Conservation (phyloP, 2,329 filamentous ascomycete genomes). For the Apiospora saccharicola region DNA sequence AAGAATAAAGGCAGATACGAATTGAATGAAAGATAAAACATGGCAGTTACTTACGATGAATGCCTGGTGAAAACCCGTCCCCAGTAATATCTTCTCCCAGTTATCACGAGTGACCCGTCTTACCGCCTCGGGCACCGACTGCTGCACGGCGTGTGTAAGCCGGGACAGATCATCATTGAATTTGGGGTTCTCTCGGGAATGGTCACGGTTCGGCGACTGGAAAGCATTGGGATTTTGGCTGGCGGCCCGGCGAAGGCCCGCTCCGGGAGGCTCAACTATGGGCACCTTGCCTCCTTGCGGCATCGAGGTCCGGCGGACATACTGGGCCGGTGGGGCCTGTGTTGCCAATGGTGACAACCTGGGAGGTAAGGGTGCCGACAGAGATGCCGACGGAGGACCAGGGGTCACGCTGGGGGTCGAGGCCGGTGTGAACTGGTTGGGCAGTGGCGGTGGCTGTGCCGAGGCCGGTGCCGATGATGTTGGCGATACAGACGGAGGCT, state of each 20-base stretch:
- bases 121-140: slow-evolving; percentile 53
- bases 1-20: background rate
- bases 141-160: slow-evolving; percentile 49
- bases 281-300: slow-evolving; percentile 28
- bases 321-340: background rate
- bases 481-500: background rate
- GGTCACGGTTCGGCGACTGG: slow-evolving; percentile 45
- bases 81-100: slow-evolving; percentile 58
- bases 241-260: slow-evolving; percentile 25
- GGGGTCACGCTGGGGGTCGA: background rate
- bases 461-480: background rate
- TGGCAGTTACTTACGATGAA: slow-evolving; percentile 56
- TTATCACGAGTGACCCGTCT: slow-evolving; percentile 57
- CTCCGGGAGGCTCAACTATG: slow-evolving; percentile 34
- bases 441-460: background rate
- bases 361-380: background rate
- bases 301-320: background rate
- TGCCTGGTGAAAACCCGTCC: slow-evolving; percentile 59
- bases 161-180: slow-evolving; percentile 49
- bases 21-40: background rate
- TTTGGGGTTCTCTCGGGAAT: slow-evolving; percentile 41
- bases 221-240: slow-evolving; percentile 36
- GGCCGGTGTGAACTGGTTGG: background rate
- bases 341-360: background rate
- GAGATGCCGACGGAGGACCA: background rate